Evolutionary conservation across 2,329 filamentous ascomycete species (phyloP).

Genomic region (Arthrobotrys iridis): DNA sequence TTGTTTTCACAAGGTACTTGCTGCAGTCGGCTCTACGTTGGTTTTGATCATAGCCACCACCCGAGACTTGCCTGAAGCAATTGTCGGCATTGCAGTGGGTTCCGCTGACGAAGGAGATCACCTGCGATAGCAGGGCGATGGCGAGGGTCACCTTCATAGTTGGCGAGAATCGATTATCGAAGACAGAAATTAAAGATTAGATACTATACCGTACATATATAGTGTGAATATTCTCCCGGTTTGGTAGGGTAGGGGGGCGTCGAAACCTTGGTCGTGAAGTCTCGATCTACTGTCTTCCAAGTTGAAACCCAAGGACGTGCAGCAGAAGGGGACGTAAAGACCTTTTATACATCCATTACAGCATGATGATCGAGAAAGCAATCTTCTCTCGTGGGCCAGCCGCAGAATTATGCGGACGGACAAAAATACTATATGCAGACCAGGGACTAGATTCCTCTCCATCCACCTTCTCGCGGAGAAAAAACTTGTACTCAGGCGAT

Average conservation of each 20-base stretch:
- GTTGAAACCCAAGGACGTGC: conserved; percentile 19
- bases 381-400: conserved; percentile 24
- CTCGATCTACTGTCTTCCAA: conserved; percentile 28
- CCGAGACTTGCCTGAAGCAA: conserved; percentile 15
- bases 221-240: conserved; percentile 36
- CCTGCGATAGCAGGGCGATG: conserved; percentile 21
- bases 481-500: conserved; percentile 1
- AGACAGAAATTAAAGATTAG: conserved; percentile 32
- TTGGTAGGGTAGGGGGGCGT: conserved; percentile 8
- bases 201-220: conserved; percentile 32
- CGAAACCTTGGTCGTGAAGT: conserved; percentile 25
- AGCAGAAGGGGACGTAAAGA: conserved; percentile 22
- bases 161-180: conserved; percentile 14
- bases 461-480: conserved; percentile 28
- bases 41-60: background rate
- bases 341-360: conserved; percentile 34
- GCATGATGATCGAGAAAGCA: conserved; percentile 7
- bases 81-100: conserved; percentile 13
- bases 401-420: conserved; percentile 26
- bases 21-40: conserved; percentile 15
- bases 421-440: conserved; percentile 33
- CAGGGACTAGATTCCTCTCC: conserved; percentile 37
- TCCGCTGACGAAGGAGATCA: conserved; percentile 20
- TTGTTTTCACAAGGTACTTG: conserved; percentile 13
- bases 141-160: conserved; percentile 38